phyloP scores from a whole-genome alignment of 2,329 filamentous ascomycete genomes.

The Alternaria gaisen region DNA sequence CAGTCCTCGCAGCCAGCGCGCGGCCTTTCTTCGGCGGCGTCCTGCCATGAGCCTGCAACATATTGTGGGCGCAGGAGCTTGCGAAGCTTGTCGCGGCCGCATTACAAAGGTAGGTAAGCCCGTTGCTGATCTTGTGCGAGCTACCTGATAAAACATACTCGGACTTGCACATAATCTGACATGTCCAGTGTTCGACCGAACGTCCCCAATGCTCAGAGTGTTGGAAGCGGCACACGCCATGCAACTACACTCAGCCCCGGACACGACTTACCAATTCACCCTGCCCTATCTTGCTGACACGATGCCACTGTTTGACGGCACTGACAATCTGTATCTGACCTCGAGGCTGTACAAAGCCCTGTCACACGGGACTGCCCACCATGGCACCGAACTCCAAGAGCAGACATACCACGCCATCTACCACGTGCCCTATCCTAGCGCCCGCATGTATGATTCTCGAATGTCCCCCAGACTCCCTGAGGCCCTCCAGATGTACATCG shows the following conservation, averaged over 20 bases:
- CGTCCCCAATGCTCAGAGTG: constrained; percentile 8
- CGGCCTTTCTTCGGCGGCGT: constrained; percentile 6
- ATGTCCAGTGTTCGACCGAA: constrained; percentile 7
- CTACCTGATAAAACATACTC: neutral
- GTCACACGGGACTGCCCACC: neutral
- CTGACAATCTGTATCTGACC: constrained; percentile 3
- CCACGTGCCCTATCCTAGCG: constrained; percentile 5
- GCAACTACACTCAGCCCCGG: constrained; percentile 8
- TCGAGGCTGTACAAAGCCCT: constrained; percentile 7
- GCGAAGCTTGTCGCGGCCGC: constrained; percentile 12
- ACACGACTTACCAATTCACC: constrained; percentile 2
- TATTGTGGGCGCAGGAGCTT: neutral
- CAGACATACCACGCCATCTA: constrained; percentile 1
- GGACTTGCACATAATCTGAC: neutral
- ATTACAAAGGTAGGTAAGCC: constrained; percentile 4
- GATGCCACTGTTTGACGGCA: neutral
- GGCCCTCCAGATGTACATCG: constrained; percentile 16
- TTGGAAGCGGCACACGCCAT: constrained; percentile 1
- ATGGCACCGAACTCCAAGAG: neutral
- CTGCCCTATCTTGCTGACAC: constrained; percentile 9
- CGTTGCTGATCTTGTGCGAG: neutral
- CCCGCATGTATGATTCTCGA: constrained; percentile 15
- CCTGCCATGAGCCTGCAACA: neutral
- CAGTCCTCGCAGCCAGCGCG: neutral
- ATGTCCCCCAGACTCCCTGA: constrained; percentile 1